Conservation (phyloP, 1,139 yeast species). For the Yamadazyma oceani region DNA sequence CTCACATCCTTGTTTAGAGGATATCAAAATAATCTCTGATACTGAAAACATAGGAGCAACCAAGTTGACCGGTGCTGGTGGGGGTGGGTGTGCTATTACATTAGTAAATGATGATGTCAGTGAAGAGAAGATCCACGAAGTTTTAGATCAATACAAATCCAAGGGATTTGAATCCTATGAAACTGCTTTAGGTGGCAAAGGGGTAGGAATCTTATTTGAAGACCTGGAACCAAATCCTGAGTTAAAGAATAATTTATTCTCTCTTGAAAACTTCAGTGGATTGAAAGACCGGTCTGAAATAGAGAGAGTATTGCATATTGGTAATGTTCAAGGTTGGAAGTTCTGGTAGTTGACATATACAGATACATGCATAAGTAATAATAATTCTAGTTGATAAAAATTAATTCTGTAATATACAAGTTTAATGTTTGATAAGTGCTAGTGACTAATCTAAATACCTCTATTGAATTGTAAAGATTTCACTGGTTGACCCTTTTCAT, state of each 20-base stretch:
- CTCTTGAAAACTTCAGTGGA: conserved; percentile 36
- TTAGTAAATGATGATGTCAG: conserved; percentile 55
- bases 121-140: conserved; percentile 29
- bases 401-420: conserved; percentile 5
- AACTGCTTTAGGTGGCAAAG: conserved; percentile 85
- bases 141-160: conserved; percentile 35
- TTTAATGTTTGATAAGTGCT: too few species aligned
- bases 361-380: too few species aligned
- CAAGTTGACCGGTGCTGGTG: conserved; percentile 97
- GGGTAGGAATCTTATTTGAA: conserved; percentile 59
- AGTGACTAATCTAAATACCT: too few species aligned
- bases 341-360: conserved; percentile 64
- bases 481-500: conserved; percentile 61
- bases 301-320: conserved; percentile 46
- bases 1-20: conserved; percentile 85
- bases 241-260: conserved; percentile 18
- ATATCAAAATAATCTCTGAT: conserved; percentile 64
- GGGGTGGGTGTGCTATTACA: conserved; percentile 98
- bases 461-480: conserved; percentile 79
- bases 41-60: conserved; percentile 74
- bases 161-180: conserved; percentile 77
- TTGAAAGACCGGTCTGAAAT: conserved; percentile 46
- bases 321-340: conserved; percentile 48
- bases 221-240: conserved; percentile 11
- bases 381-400: too few species aligned